Base-by-base conservation (phyloP, 306 rosid species). In the Rubus parviflorus region DNA sequence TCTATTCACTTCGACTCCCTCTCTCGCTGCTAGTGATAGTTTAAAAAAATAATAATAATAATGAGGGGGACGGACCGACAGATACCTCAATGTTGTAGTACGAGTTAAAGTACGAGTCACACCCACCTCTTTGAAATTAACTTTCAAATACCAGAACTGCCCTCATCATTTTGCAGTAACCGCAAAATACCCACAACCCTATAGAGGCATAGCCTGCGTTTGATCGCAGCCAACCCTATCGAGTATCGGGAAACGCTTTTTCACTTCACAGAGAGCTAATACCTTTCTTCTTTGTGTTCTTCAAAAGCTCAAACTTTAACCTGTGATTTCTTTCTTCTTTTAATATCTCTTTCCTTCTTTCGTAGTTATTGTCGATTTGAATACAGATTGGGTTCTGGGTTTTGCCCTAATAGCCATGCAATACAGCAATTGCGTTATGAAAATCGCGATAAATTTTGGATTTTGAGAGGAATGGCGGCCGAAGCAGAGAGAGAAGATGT, bases 21-120 rank as follows among this genome's bases (percentile, higher is more conserved):
- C 22, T 64, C 60, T 38, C 46, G 76, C 70, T 38, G 7, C 65
- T 75, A n/a, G n/a, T n/a, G n/a, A n/a, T n/a, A n/a, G n/a, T n/a
- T n/a, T n/a, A n/a, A n/a, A n/a, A n/a, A n/a, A n/a, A n/a, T n/a
- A n/a, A n/a, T n/a, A n/a, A n/a, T n/a, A n/a, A n/a, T n/a, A n/a
- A n/a, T n/a, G n/a, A n/a, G n/a, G n/a, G n/a, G n/a, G n/a, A n/a
- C n/a, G n/a, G n/a, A n/a, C n/a, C n/a, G n/a, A n/a, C n/a, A n/a
- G n/a, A n/a, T n/a, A n/a, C n/a, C n/a, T n/a, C n/a, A n/a, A n/a
- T n/a, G n/a, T n/a, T n/a, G n/a, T n/a, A n/a, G n/a, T n/a, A n/a
- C n/a, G n/a, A n/a, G 35, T 30, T 30, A 1, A 30, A 10, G 49
- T 46, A 46, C 3, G 49, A 46, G 49, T 46, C 14, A 3, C 1